These are phyloP conservation scores for Hapsidospora chrysogenum DNA, from an alignment of 495 filamentous ascomycete species.

Conservation along the genomic window DNA sequence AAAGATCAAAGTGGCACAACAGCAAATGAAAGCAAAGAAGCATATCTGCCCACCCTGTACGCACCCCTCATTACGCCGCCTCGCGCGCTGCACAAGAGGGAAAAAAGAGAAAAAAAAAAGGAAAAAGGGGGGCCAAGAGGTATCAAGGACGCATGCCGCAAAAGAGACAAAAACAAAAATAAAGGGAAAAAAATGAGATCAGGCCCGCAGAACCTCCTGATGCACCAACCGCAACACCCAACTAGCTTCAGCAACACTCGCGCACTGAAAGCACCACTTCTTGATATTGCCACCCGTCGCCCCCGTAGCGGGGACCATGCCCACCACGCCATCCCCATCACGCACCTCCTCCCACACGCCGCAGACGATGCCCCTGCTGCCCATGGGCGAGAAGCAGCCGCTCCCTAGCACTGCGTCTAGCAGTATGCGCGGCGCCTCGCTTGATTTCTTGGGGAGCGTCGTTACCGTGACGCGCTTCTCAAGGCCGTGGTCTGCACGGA, in stretches of 20 bases:
- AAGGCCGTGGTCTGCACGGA: conserved; percentile 33
- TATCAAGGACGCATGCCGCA: no score
- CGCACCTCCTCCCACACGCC: conserved; percentile 72
- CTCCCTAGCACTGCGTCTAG: conserved; percentile 74
- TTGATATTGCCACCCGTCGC: conserved; percentile 54
- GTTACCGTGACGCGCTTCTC: conserved; percentile 74
- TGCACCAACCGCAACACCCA: conserved; percentile 30
- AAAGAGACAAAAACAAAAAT: neutral
- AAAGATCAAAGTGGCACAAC: no score
- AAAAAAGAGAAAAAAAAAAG: no score
- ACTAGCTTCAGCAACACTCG: conserved; percentile 20
- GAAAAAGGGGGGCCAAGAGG: no score
- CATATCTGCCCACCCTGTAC: no score
- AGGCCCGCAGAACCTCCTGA: conserved; percentile 17
- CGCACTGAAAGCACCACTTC: conserved; percentile 70
- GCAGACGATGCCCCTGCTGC: conserved; percentile 67
- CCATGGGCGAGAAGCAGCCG: conserved; percentile 70
- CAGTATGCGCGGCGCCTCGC: conserved; percentile 48
- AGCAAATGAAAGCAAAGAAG: no score
- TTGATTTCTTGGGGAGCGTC: conserved; percentile 31
- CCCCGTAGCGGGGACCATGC: conserved; percentile 48
- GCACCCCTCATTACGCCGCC: no score
- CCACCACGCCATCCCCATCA: conserved; percentile 50
- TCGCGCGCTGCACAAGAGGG: no score
- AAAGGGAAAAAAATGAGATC: neutral